Base-by-base conservation (phyloP, 2,329 filamentous ascomycete genomes). In the Fusarium avenaceum region DNA sequence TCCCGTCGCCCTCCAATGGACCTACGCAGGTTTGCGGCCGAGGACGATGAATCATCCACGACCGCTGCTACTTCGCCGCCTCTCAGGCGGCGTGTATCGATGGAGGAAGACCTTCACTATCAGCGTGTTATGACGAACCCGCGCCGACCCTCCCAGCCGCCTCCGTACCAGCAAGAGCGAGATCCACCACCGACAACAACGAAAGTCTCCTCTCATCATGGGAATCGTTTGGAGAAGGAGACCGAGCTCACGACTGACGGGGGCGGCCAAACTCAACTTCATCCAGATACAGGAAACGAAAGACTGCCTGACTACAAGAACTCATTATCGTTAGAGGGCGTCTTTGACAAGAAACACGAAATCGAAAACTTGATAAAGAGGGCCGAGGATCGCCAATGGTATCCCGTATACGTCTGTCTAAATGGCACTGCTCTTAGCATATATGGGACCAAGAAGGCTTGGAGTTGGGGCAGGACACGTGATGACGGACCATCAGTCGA, bases 351-450 rank as follows among this genome's bases (percentile, higher is more conserved):
- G 74, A 91, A 91, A 79, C 86, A 88, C 80, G 90, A 92, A 76
- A 84, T 92, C 57, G 84, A 88, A 63, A 85, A 89, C 59, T 87
- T 89, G 7, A 89, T 87, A 67, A 87, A 89, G 74, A 81, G 87
- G 45, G 86, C 89, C 43, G 81, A 85, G 64, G 84, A 89, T 71
- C 84, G 89, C 43, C 86, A 87, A 68, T 92, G 90, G 90, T 82
- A 84, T 67, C 83, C 86, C 56, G 84, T 87, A 22, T 90, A 88
- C 63, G 87, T 89, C 19, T 82, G 87, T 8, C 82, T 94, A 28
- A 86, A 87, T 71, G 91, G 91, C 11, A 93, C 91, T 1, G 85
- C 89, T 40, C 83, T 94, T 68, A 86, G 85, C 73, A 80, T 94
- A 28, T 84, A 92, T 79, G 84, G 86, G 51, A 82, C 86, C 54